phyloP scores from a whole-genome alignment of 805 yeast genomes.

The Pichia phayaonensis region DNA sequence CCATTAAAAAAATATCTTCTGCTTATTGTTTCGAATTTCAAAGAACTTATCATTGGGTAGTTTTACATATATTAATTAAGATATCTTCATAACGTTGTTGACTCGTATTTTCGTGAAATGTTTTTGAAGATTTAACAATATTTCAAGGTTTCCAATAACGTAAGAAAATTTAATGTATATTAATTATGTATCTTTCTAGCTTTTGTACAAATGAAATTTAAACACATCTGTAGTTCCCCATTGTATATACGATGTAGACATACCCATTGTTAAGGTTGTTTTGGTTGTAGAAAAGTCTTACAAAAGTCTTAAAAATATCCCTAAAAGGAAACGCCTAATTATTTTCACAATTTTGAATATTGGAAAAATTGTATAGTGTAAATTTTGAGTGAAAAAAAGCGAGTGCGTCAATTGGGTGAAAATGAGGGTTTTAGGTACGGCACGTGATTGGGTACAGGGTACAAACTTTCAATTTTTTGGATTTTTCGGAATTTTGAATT shows the following conservation, averaged over 20 bases:
- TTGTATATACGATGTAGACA: neutral
- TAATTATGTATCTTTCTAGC: too few species aligned
- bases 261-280: slow-evolving; percentile 11
- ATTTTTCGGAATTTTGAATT: too few species aligned
- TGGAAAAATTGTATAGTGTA: neutral
- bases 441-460: neutral
- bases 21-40: too few species aligned
- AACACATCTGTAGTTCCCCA: neutral
- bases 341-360: neutral
- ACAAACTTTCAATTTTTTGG: too few species aligned
- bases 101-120: neutral
- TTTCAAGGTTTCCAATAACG: too few species aligned
- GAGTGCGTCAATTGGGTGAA: neutral
- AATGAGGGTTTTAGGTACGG: neutral
- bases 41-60: too few species aligned
- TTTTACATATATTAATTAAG: too few species aligned
- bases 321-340: neutral
- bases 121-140: too few species aligned
- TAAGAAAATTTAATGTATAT: too few species aligned
- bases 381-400: neutral
- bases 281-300: neutral
- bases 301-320: neutral
- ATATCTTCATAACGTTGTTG: neutral
- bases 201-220: neutral
- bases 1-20: too few species aligned